Conservation (phyloP, 1,139 yeast genomes). For the Yamadazyma friedrichii region DNA sequence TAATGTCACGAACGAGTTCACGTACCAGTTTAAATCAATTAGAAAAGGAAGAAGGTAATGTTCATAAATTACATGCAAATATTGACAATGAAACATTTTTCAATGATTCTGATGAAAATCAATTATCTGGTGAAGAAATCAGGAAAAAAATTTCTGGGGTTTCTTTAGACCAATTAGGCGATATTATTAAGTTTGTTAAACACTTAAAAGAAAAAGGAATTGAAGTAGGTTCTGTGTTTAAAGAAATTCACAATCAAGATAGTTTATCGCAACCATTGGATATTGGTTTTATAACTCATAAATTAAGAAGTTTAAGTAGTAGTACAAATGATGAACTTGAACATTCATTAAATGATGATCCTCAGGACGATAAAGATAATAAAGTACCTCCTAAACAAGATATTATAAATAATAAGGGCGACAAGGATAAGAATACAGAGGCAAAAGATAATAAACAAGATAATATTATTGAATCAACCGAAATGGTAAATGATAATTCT, state of each 20-base stretch:
- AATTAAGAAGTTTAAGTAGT: constrained; percentile 10
- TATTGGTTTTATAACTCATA: constrained; percentile 15
- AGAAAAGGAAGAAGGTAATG: constrained; percentile 44
- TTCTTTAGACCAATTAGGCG: constrained; percentile 52
- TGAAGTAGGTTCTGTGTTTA: constrained; percentile 50
- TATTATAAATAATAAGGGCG: not conserved
- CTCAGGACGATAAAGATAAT: not conserved
- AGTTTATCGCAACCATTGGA: constrained; percentile 11
- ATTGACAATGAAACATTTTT: constrained; percentile 23
- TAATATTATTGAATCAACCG: constrained; percentile 6
- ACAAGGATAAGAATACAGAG: not conserved
- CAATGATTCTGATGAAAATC: constrained; percentile 17
- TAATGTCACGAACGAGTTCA: constrained; percentile 35
- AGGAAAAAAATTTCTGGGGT: constrained; percentile 45
- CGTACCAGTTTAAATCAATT: constrained; percentile 33
- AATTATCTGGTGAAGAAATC: constrained; percentile 52
- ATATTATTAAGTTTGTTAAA: constrained; percentile 49
- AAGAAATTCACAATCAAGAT: constrained; percentile 8
- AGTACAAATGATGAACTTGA: not conserved
- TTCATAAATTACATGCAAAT: constrained; percentile 24
- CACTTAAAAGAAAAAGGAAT: constrained; percentile 52
- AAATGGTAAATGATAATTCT: constrained; percentile 8
- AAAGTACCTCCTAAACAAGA: not conserved
- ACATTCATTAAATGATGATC: not conserved
- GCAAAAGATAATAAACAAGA: not conserved